These are phyloP conservation scores for Danielozyma ontarioensis DNA, from an alignment of 805 yeast species.

Conservation along the genomic window DNA sequence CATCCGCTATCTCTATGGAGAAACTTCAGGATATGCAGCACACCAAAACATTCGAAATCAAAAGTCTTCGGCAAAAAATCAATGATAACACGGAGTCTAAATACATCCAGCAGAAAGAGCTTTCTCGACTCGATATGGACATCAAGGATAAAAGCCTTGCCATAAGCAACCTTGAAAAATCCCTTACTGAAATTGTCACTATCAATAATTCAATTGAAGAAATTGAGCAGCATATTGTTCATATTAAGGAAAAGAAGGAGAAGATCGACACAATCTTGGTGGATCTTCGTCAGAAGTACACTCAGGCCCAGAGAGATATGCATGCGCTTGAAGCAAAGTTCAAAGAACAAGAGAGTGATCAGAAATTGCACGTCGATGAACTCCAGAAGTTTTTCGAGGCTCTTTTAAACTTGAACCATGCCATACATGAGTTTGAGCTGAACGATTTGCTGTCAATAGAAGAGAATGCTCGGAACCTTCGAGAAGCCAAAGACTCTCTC, in stretches of 20 bases:
- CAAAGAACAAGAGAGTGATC: slow-evolving; percentile 2
- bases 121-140: slow-evolving; percentile 41
- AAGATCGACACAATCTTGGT: slow-evolving; percentile 9
- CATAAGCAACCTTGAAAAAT: slow-evolving; percentile 49
- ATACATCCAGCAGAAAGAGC: slow-evolving; percentile 40
- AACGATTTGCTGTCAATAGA: not conserved
- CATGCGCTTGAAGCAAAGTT: slow-evolving; percentile 16
- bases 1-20: slow-evolving; percentile 29
- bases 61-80: slow-evolving; percentile 29
- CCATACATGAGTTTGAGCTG: not conserved
- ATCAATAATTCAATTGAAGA: slow-evolving; percentile 35
- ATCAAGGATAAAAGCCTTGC: slow-evolving; percentile 49
- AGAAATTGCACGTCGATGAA: not conserved
- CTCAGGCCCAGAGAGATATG: no score
- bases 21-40: slow-evolving; percentile 44
- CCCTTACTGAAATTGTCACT: slow-evolving; percentile 43
- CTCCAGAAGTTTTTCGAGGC: not conserved
- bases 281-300: slow-evolving; percentile 19
- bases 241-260: slow-evolving; percentile 6
- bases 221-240: slow-evolving; percentile 16
- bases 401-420: not conserved
- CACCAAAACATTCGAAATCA: slow-evolving; percentile 34
- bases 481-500: not conserved
- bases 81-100: slow-evolving; percentile 33
- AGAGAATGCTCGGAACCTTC: not conserved